Base-by-base conservation (phyloP, 768 basidiomycete genomes). In the Polyporus arcularius region DNA sequence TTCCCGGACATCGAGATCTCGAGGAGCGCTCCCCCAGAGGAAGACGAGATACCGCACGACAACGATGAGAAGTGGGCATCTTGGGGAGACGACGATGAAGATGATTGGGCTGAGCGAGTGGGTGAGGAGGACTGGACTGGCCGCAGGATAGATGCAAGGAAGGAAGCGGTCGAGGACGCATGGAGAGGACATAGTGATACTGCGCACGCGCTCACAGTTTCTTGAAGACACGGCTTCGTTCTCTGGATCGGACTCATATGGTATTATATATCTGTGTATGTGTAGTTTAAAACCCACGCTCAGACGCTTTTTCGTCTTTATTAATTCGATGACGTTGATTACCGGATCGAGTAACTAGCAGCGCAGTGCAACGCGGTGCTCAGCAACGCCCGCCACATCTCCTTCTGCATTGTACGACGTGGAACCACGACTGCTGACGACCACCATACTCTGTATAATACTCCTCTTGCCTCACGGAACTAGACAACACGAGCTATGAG, bases 61-160 rank as follows among this genome's bases (percentile, higher is more conserved):
- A 57, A 63, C 18, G 62, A 63, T 16, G 71, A 67, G 56, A 68
- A 84, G 53, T 80, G 80, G 60, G 83, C 82, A 76, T 80, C 79
- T 4, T 69, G 84, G 73, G 73, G 70, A 12, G 67, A 69, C n/a
- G 68, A 68, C 2, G 64, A 49, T 4, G 63, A 79, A 59, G 78
- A 78, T 46, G 82, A 85, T 49, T 87, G 83, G 85, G 82, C 76
- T 14, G 76, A 79, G 40, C 73, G 75, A 55, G 76, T 76, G 1
- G 77, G 74, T 0, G 80, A 81, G 50, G 82, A 82, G 51, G 81
- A 82, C 16, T 78, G 77, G 80, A 78, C 76, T 18, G 78, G 75
- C 2, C 69, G 73, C 57, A 71, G 76, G 63, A 62, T 76, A 48
- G 78, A 75, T 47, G 73, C 74, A 62, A 76, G 69, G 71, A 80